Percentiles rank a stretch among this genome's conserved stretches.
Evolutionary conservation across 192 early-diverging fungal genomes (phyloP).

Genomic region (Backusella tarrabulga): DNA sequence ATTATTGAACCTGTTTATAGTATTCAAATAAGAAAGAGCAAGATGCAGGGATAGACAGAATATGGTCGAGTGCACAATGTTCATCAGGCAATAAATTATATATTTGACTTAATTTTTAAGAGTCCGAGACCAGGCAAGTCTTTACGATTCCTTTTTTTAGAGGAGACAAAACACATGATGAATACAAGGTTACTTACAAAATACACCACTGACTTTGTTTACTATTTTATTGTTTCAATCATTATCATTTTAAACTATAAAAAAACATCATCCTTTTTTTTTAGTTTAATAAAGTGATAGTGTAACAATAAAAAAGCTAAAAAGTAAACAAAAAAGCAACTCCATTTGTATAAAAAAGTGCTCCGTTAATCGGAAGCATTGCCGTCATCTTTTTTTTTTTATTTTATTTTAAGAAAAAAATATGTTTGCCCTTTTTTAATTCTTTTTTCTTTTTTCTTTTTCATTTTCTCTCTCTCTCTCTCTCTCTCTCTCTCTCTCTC

Average conservation of each 20-base stretch:
- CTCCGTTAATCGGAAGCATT: background rate
- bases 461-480: background rate
- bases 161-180: background rate
- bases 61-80: background rate
- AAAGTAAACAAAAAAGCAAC: background rate
- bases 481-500: constrained; percentile 2
- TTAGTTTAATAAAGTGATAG: background rate
- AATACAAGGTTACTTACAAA: background rate
- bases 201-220: background rate
- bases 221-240: constrained; percentile 4
- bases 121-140: background rate
- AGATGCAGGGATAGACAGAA: background rate
- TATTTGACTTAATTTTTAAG: constrained; percentile 1
- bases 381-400: constrained; percentile 16
- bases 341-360: background rate
- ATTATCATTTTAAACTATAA: background rate
- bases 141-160: background rate
- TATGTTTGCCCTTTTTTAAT: constrained; percentile 2
- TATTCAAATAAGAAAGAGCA: background rate
- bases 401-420: background rate
- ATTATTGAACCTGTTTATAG: background rate
- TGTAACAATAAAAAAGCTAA: background rate
- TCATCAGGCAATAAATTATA: background rate
- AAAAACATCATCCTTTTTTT: background rate
- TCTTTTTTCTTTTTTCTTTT: background rate